Evolutionary conservation across 352 stramenopile genomes (phyloP).

Genomic region (Globisporangium perplexum): DNA sequence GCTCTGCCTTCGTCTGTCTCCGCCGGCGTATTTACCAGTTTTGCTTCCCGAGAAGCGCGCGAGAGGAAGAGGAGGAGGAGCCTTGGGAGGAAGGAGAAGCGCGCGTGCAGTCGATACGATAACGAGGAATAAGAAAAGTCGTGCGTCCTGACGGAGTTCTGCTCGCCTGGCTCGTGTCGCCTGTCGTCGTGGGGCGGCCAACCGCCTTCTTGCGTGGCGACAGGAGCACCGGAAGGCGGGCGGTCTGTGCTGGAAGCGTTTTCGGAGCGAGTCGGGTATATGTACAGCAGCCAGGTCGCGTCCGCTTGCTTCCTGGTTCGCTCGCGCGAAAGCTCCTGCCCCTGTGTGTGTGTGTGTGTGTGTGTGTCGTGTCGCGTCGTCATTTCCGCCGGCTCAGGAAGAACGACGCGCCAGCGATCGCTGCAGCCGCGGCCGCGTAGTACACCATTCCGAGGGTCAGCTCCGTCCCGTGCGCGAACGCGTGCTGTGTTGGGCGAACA

Average conservation of each 20-base stretch:
- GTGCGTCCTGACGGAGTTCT: neutral
- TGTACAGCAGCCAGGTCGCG: neutral
- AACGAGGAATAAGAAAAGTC: neutral
- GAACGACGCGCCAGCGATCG: conserved; percentile 73
- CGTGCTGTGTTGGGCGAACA: conserved; percentile 25
- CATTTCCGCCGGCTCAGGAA: conserved; percentile 69
- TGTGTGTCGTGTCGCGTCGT: conserved; percentile 1
- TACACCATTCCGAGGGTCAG: conserved; percentile 69
- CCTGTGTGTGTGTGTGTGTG: neutral
- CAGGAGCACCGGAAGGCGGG: neutral
- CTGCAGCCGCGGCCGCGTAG: conserved; percentile 67
- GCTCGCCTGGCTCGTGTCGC: neutral
- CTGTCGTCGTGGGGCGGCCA: too few relatives aligned
- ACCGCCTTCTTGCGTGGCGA: too few relatives aligned
- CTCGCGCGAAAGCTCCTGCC: neutral
- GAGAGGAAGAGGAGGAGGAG: neutral
- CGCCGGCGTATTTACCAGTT: too few relatives aligned
- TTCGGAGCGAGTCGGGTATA: neutral
- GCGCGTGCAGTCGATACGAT: neutral
- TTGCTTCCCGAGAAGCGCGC: too few relatives aligned
- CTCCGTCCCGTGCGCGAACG: conserved; percentile 37
- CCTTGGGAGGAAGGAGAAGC: too few relatives aligned
- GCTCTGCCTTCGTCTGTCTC: neutral
- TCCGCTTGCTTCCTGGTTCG: neutral
- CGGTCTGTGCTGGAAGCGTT: neutral